Evolutionary conservation across 305 asterid species (phyloP).

Genomic region (Withania somnifera): DNA sequence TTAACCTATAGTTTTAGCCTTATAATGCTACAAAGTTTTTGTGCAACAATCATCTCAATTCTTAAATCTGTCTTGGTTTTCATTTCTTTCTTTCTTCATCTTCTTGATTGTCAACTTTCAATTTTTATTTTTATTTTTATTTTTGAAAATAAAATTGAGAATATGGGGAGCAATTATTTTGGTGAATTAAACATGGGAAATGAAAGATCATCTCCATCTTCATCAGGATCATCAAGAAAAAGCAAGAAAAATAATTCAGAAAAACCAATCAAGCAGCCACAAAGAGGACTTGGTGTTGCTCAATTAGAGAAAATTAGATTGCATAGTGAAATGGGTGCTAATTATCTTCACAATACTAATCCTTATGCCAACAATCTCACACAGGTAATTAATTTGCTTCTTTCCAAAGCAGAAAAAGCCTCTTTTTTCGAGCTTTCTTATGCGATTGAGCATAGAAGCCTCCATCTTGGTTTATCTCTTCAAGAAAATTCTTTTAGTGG

Average conservation of each 20-base stretch:
- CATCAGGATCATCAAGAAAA: slow-evolving; percentile 42
- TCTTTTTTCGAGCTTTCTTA: no score
- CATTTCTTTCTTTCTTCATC: background rate
- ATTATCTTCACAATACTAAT: slow-evolving; percentile 31
- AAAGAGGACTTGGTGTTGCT: slow-evolving; percentile 89
- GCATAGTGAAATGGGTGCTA: slow-evolving; percentile 56
- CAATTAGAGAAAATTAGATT: slow-evolving; percentile 92
- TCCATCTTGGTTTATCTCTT: background rate
- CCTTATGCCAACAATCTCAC: slow-evolving; percentile 32
- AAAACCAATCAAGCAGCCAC: slow-evolving; percentile 81
- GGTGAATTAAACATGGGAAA: slow-evolving; percentile 41
- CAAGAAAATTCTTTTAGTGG: background rate
- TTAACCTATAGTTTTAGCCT: background rate
- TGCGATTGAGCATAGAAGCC: no score
- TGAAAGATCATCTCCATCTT: slow-evolving; percentile 29
- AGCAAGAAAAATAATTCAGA: slow-evolving; percentile 42
- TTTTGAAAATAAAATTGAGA: no score
- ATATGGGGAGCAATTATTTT: slow-evolving; percentile 63
- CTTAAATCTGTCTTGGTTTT: background rate
- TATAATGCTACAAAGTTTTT: slow-evolving; percentile 4
- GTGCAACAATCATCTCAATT: background rate
- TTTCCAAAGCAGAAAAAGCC: no score
- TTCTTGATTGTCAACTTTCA: background rate
- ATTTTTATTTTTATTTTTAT: background rate
- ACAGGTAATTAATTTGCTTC: slow-evolving; percentile 26